Base-by-base conservation (phyloP, 2,329 filamentous ascomycete species). In the Hypoxylon sp. region DNA sequence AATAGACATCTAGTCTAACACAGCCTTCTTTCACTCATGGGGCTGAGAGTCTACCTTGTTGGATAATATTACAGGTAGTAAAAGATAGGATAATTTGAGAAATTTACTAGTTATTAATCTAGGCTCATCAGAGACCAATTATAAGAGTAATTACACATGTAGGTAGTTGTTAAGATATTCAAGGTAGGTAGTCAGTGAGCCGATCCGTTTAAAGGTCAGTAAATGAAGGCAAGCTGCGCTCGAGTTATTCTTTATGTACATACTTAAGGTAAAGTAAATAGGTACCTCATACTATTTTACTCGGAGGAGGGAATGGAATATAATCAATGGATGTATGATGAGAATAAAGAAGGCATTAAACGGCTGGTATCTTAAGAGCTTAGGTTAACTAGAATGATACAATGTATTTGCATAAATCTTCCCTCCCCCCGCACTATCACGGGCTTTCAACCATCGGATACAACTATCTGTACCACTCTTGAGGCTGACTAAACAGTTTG, bases 401-500 rank as follows among this genome's bases (percentile, higher is more conserved):
- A n/a, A n/a, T 48, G 32, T 34, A 30, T 38, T 41, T 32, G 48
- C 14, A 38, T 41, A n/a, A 25, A 32, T 13, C 23, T 11, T 17
- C 41, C 19, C 56, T n/a, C n/a, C 45, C 56, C 23, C 23, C 23
- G 23, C 56, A 32, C 56, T 43, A 32, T 60, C 56, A 43, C 56
- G 25, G 45, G 50, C 51, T 28, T 32, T 53, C 46, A 38, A 38
- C 14, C 28, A 21, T 17, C n/a, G n/a, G n/a, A n/a, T n/a, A n/a
- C n/a, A n/a, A 30, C 28, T 30, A 30, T 30, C 28, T 30, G 28
- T 30, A 30, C 28, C 28, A 30, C 28, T 30, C 28, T 56, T 50
- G 21, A 17, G 52, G 65, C 61, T 68, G 65, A 68, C 61, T 68
- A 68, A 68, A 48, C 23, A 49, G 11, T 46, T 38, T 36, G 53